These are phyloP conservation scores for Debaryomyces sp. DNA, from an alignment of 1,139 yeast species.

Conservation along the genomic window DNA sequence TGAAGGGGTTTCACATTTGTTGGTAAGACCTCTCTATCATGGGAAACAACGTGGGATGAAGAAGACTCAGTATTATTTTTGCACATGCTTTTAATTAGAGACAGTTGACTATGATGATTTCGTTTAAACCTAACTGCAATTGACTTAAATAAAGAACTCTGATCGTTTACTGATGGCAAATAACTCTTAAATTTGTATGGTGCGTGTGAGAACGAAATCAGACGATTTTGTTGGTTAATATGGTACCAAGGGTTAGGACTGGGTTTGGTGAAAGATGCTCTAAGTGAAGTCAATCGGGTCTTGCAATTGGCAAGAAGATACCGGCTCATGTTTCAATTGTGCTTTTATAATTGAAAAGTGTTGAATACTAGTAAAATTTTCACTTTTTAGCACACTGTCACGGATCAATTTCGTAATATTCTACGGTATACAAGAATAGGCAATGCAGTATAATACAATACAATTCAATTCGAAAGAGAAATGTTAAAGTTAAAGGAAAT, in stretches of 20 bases:
- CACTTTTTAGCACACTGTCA: neutral
- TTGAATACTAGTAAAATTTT: neutral
- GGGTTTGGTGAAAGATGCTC: neutral
- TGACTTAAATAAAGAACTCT: neutral
- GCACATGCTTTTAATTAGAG: conserved; percentile 5
- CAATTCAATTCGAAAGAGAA: neutral
- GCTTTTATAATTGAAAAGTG: neutral
- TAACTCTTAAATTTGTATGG: neutral
- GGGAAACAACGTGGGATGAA: conserved; percentile 19
- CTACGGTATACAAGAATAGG: neutral
- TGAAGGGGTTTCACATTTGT: conserved; percentile 71
- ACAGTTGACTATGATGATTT: neutral
- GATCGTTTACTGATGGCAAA: neutral
- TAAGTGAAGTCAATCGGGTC: neutral
- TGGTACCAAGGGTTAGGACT: neutral
- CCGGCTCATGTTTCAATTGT: neutral
- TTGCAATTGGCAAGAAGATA: neutral
- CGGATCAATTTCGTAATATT: neutral
- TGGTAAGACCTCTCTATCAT: conserved; percentile 70
- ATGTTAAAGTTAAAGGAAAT: neutral
- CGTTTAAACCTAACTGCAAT: neutral
- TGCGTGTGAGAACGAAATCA: conserved; percentile 9
- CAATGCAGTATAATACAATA: neutral
- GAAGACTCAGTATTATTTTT: conserved; percentile 10
- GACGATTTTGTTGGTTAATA: neutral